Conservation (phyloP, 495 filamentous ascomycete genomes). For the Amniculicola lignicola region DNA sequence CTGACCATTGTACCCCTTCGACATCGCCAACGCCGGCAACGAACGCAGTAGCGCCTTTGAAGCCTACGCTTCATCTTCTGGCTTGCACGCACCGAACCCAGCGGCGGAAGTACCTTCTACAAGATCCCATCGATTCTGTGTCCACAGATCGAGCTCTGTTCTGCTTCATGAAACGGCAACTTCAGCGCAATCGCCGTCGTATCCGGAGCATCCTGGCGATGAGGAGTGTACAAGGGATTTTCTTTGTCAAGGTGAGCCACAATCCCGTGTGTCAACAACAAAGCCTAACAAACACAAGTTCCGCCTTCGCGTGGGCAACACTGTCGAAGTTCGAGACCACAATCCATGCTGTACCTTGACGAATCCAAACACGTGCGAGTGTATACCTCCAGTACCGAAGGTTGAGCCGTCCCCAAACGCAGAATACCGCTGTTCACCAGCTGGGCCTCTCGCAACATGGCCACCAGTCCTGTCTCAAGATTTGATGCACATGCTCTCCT, state of each 20-base stretch:
- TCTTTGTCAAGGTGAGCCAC: slow-evolving; percentile 2
- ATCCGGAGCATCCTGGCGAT: neutral
- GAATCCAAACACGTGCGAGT: slow-evolving; percentile 9
- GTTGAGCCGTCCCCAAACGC: neutral
- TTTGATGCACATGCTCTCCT: neutral
- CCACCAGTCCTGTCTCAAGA: slow-evolving; percentile 1
- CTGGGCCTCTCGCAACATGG: neutral
- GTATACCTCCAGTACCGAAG: neutral
- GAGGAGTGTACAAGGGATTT: slow-evolving; percentile 2
- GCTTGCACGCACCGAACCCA: neutral
- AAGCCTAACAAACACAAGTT: neutral
- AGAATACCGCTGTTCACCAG: slow-evolving; percentile 4
- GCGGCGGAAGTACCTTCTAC: neutral
- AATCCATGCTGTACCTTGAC: neutral
- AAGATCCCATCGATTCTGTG: neutral
- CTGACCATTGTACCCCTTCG: neutral
- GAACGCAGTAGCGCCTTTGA: neutral
- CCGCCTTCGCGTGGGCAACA: neutral
- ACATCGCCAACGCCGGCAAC: neutral
- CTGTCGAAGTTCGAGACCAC: slow-evolving; percentile 8
- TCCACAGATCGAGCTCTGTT: neutral
- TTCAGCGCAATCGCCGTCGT: neutral
- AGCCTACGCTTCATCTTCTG: neutral
- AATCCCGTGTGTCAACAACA: no score
- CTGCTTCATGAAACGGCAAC: neutral